Conservation (phyloP, 106 monocot species). For the Acorus calamus region DNA sequence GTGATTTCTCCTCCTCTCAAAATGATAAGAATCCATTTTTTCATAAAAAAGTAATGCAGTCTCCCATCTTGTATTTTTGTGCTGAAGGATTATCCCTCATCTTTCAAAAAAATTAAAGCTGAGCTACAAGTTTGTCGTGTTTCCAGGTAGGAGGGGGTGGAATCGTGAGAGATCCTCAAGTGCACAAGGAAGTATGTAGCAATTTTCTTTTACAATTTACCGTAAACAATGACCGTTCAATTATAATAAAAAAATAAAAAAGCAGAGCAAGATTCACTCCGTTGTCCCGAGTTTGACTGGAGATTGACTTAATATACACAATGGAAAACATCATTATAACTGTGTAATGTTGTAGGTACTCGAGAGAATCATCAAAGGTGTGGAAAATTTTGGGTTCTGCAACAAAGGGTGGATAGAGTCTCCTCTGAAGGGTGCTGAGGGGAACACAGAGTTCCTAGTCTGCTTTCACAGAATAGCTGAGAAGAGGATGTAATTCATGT, state of each 20-base stretch:
- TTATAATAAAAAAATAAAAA: not conserved
- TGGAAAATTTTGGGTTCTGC: conserved; percentile 67
- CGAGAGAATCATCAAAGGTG: conserved; percentile 81
- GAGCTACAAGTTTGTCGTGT: not conserved
- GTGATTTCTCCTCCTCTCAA: too few species aligned
- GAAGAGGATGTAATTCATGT: not conserved
- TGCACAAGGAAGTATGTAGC: conserved; percentile 75
- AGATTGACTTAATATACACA: too few species aligned
- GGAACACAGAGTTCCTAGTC: conserved; percentile 84
- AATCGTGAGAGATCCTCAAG: conserved; percentile 86
- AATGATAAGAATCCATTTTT: too few species aligned
- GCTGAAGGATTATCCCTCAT: too few species aligned
- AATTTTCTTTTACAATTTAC: not conserved
- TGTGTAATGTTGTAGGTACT: conserved; percentile 42
- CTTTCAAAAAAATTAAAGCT: too few species aligned
- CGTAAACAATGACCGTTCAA: not conserved
- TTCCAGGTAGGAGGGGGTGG: conserved; percentile 88
- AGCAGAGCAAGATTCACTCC: not conserved
- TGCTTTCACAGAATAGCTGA: conserved; percentile 46
- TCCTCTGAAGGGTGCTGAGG: conserved; percentile 84
- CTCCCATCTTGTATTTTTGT: too few species aligned
- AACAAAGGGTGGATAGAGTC: conserved; percentile 92
- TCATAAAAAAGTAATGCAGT: too few species aligned
- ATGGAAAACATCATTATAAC: too few species aligned
- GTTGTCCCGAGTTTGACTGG: too few species aligned